Base-by-base conservation (phyloP, 2,329 filamentous ascomycete genomes). In the Biscogniauxia sp. region DNA sequence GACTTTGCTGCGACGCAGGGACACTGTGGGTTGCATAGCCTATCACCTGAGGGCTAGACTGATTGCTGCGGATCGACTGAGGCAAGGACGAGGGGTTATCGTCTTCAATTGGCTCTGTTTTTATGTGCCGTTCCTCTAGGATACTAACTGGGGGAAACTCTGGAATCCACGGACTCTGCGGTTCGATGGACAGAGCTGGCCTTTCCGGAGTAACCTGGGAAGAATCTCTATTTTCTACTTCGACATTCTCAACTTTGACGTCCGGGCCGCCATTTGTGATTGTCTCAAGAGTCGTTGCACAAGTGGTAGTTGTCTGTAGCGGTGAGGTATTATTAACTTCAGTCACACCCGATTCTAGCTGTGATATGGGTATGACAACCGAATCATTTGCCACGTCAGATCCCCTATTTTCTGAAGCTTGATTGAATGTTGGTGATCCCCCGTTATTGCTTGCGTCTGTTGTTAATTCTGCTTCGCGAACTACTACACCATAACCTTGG, bases 1-100 rank as follows among this genome's bases (percentile, higher is more conserved):
- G 72, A 26, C 70, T 74, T 59, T 75, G 73, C 57, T 72, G 66
- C 51, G 69, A 69, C 60, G 66, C 57, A 32, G 59, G 63, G 51
- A 69, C 64, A 5, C n/a, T 37, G 20, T 64, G 55, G 20, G 57
- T 62, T 17, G 32, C 57, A 49, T 60, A 15, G 11, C 51, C 51
- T 19, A 28, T 57, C 37, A 20, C 26, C 37, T 61, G 67, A 52
- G 63, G 62, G 26, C 52, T 53, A 41, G 62, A 25, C 7, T 62
- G 15, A 19, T 51, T 50, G 13, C 28, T 13, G 52, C 56, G 51
- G 49, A 23, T 54, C 41, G 61, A 60, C 51, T 17, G 52, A 37
- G 55, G 53, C n/a, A 20, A 52, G 41, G 55, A 23, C n/a, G 54
- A 23, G 32, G 52, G 19, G 20, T 37, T 28, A 4, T 60, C 49